phyloP scores from a whole-genome alignment of 2,329 filamentous ascomycete genomes.

The Curvularia verruculosa region DNA sequence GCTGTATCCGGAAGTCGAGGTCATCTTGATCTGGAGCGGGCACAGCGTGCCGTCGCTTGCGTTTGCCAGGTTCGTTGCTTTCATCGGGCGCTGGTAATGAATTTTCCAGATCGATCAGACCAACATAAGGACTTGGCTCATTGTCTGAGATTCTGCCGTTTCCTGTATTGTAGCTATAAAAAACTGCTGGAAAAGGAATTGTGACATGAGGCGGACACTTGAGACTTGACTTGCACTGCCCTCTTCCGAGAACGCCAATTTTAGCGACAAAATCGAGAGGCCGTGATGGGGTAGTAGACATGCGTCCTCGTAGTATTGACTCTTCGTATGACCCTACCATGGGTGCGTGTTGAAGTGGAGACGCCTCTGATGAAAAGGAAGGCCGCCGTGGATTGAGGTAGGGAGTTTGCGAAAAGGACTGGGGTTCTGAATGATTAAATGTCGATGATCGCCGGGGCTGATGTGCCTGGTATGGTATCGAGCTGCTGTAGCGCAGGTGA shows the following conservation, averaged over 20 bases:
- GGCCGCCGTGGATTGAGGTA: slow-evolving; percentile 64
- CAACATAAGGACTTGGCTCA: slow-evolving; percentile 94
- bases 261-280: slow-evolving; percentile 93
- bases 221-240: slow-evolving; percentile 84
- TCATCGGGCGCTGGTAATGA: slow-evolving; percentile 64
- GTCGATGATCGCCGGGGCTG: slow-evolving; percentile 78
- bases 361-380: slow-evolving; percentile 75
- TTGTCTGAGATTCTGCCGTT: slow-evolving; percentile 74
- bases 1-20: slow-evolving; percentile 28
- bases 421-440: slow-evolving; percentile 52
- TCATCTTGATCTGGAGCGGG: slow-evolving; percentile 35
- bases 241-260: slow-evolving; percentile 89
- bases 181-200: slow-evolving; percentile 90
- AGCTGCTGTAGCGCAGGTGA: slow-evolving; percentile 62
- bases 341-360: slow-evolving; percentile 83
- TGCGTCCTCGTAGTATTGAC: slow-evolving; percentile 89
- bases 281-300: slow-evolving; percentile 94
- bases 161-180: slow-evolving; percentile 85
- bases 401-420: slow-evolving; percentile 53
- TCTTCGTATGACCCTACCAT: slow-evolving; percentile 99
- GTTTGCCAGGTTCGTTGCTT: slow-evolving; percentile 49
- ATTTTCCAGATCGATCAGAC: slow-evolving; percentile 88
- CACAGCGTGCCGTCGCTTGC: slow-evolving; percentile 45
- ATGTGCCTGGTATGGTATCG: slow-evolving; percentile 75
- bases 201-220: slow-evolving; percentile 89